phyloP scores from a whole-genome alignment of 164 flowering plant species.

The Pachysandra terminalis region DNA sequence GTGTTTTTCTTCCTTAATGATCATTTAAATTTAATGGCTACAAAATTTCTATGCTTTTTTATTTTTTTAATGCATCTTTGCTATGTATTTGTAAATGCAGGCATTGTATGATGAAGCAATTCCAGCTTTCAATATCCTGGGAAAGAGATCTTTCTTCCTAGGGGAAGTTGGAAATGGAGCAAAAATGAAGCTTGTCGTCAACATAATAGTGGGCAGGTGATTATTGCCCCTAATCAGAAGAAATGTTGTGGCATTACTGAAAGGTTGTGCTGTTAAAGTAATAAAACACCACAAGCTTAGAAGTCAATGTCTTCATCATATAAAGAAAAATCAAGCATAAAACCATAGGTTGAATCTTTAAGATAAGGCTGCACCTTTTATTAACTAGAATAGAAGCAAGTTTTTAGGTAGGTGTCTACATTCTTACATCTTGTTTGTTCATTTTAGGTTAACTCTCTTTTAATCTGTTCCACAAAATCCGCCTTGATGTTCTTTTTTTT shows the following conservation, averaged over 20 bases:
- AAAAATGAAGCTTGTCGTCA: slow-evolving; percentile 96
- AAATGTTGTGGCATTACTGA: neutral
- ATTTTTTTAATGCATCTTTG: neutral
- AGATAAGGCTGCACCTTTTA: no score
- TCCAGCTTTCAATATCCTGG: slow-evolving; percentile 86
- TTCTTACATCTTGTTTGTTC: no score
- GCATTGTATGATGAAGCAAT: slow-evolving; percentile 63
- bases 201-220: slow-evolving; percentile 99
- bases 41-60: neutral
- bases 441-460: no score
- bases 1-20: neutral
- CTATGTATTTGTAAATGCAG: slow-evolving; percentile 32
- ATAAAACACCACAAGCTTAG: neutral
- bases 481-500: no score
- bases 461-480: no score
- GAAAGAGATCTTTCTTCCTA: slow-evolving; percentile 86
- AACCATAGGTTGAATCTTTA: no score
- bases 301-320: neutral
- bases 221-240: neutral
- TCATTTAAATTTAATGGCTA: neutral
- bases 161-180: slow-evolving; percentile 97
- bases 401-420: no score
- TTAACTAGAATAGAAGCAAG: no score
- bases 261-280: neutral
- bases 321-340: no score